phyloP scores from a whole-genome alignment of 352 stramenopile species.

The Globisporangium megalacanthum region DNA sequence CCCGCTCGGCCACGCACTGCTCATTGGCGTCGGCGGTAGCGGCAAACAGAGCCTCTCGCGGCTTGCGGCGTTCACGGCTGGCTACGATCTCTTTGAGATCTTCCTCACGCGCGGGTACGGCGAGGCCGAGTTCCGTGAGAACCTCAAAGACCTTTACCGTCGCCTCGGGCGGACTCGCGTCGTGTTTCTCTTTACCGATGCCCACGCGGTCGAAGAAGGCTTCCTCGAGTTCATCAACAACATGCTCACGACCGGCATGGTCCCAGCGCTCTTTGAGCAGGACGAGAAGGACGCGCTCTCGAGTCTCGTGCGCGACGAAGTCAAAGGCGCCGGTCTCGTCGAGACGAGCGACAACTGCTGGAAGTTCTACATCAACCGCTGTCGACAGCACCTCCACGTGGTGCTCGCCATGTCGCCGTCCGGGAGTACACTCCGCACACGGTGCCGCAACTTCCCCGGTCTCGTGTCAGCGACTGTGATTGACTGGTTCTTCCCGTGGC shows the following conservation, averaged over 20 bases:
- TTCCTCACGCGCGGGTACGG: constrained; percentile 91
- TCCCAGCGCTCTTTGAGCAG: constrained; percentile 90
- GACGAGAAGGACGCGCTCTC: constrained; percentile 89
- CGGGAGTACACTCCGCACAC: constrained; percentile 89
- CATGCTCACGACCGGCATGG: constrained; percentile 94
- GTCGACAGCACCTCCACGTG: constrained; percentile 91
- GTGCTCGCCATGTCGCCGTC: constrained; percentile 94
- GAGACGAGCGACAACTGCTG: constrained; percentile 94
- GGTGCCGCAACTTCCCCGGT: constrained; percentile 93
- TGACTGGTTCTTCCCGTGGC: constrained; percentile 97
- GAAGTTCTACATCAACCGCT: constrained; percentile 93
- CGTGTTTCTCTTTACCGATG: constrained; percentile 96
- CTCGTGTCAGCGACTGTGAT: constrained; percentile 92
- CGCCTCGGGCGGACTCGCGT: constrained; percentile 82
- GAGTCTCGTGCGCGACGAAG: constrained; percentile 79
- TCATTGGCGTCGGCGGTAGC: constrained; percentile 92
- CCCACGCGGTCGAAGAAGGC: constrained; percentile 93
- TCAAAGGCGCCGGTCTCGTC: constrained; percentile 83
- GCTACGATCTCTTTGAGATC: constrained; percentile 95
- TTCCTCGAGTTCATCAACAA: constrained; percentile 98
- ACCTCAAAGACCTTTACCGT: constrained; percentile 93
- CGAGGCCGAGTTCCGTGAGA: constrained; percentile 91
- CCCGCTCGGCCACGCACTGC: constrained; percentile 87
- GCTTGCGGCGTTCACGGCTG: constrained; percentile 89
- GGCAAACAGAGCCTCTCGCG: constrained; percentile 93